phyloP scores from a whole-genome alignment of 2,329 filamentous ascomycete species.

The Clonostachys byssicola region DNA sequence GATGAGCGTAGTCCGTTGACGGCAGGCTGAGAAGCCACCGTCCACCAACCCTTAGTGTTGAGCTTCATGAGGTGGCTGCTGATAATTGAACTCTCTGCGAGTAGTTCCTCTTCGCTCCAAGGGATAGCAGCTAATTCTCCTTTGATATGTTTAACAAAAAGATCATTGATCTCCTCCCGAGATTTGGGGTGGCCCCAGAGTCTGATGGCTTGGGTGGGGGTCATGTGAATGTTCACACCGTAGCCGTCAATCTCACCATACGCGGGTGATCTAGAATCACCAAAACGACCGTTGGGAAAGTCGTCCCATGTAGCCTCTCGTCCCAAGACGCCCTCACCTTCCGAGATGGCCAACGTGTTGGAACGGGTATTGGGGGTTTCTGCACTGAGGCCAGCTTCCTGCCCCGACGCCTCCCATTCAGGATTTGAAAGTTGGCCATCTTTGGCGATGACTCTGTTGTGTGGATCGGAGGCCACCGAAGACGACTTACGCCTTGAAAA shows the following conservation, averaged over 20 bases:
- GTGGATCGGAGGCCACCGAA: slow-evolving; percentile 71
- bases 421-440: slow-evolving; percentile 52
- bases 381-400: slow-evolving; percentile 72
- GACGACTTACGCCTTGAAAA: slow-evolving; percentile 66
- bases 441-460: slow-evolving; percentile 83
- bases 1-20: slow-evolving; percentile 80
- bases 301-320: slow-evolving; percentile 98
- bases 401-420: slow-evolving; percentile 68
- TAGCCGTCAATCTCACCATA: slow-evolving; percentile 99
- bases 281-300: slow-evolving; percentile 94
- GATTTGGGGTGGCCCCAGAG: slow-evolving; percentile 80
- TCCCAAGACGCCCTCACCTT: slow-evolving; percentile 84
- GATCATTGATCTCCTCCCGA: slow-evolving; percentile 65
- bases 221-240: slow-evolving; percentile 90
- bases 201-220: slow-evolving; percentile 73
- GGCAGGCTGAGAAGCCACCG: slow-evolving; percentile 89
- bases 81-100: slow-evolving; percentile 80
- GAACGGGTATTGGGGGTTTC: slow-evolving; percentile 72
- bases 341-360: slow-evolving; percentile 88
- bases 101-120: slow-evolving; percentile 88
- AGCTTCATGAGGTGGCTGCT: slow-evolving; percentile 69
- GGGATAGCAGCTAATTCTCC: slow-evolving; percentile 79
- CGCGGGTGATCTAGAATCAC: slow-evolving; percentile 85
- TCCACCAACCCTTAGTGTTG: slow-evolving; percentile 89
- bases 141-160: slow-evolving; percentile 79